Conservation (phyloP, 768 basidiomycete species). For the Rhizopogon sp. region DNA sequence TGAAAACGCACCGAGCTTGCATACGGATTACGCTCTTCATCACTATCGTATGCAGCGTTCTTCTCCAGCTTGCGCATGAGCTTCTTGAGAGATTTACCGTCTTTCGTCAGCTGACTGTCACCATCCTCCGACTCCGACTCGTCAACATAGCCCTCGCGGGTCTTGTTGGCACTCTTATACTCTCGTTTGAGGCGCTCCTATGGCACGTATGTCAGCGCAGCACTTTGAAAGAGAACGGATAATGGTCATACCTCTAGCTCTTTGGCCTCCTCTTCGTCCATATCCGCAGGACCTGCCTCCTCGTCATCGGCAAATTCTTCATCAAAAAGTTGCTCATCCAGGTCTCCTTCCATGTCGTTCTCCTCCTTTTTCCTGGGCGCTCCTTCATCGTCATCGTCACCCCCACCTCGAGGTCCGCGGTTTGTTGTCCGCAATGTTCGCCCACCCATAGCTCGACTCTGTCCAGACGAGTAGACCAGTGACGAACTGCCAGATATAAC, state of each 20-base stretch:
- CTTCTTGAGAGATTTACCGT: constrained; percentile 81
- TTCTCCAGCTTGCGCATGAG: constrained; percentile 82
- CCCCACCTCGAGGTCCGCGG: constrained; percentile 53
- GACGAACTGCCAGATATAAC: constrained; percentile 36
- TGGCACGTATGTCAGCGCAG: background rate
- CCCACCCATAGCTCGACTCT: constrained; percentile 68
- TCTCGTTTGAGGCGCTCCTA: constrained; percentile 84
- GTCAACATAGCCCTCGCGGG: constrained; percentile 62
- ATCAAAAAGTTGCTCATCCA: constrained; percentile 80
- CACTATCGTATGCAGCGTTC: constrained; percentile 75
- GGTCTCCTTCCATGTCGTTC: constrained; percentile 69
- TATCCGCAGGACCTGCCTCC: constrained; percentile 66
- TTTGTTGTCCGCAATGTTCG: constrained; percentile 64
- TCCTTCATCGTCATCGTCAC: constrained; percentile 69
- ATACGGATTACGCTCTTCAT: constrained; percentile 79
- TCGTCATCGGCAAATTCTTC: constrained; percentile 88
- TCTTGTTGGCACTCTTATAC: constrained; percentile 74
- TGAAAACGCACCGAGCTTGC: constrained; percentile 58
- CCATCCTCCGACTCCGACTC: constrained; percentile 75
- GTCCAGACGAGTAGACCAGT: constrained; percentile 42
- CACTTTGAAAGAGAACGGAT: background rate
- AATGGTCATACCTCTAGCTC: constrained; percentile 60
- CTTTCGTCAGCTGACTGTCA: constrained; percentile 52
- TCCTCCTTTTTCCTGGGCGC: constrained; percentile 50
- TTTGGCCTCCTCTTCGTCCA: constrained; percentile 81